These are phyloP conservation scores for Fusarium stilboides DNA, from an alignment of 2,329 filamentous ascomycete species.

Conservation along the genomic window DNA sequence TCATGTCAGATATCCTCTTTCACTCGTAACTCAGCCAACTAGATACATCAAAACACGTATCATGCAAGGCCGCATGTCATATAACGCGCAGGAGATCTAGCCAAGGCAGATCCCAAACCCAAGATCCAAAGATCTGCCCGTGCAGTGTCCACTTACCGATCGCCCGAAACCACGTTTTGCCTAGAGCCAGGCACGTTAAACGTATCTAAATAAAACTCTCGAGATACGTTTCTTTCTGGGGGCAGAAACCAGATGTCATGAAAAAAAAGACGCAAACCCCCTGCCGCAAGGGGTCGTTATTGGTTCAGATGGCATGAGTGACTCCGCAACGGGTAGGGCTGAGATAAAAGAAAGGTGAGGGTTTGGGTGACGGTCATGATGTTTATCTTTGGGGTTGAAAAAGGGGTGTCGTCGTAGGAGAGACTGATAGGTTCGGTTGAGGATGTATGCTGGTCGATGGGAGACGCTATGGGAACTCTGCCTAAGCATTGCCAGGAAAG, in stretches of 20 bases:
- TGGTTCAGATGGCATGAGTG: constrained; percentile 31
- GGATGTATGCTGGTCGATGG: background rate
- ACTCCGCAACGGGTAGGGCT: constrained; percentile 47
- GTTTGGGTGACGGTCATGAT: constrained; percentile 42
- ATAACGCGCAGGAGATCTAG: constrained; percentile 28
- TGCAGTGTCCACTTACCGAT: constrained; percentile 45
- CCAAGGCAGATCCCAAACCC: constrained; percentile 38
- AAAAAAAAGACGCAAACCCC: constrained; percentile 39
- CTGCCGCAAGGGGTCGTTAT: constrained; percentile 37
- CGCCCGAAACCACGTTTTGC: constrained; percentile 33
- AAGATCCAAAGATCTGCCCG: constrained; percentile 36
- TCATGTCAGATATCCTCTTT: constrained; percentile 1
- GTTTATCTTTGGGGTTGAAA: constrained; percentile 36
- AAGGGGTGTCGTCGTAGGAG: constrained; percentile 33
- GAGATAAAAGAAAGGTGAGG: constrained; percentile 29
- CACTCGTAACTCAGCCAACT: constrained; percentile 14
- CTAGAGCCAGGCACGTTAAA: constrained; percentile 9
- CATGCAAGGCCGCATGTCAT: constrained; percentile 28
- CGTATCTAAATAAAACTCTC: constrained; percentile 15
- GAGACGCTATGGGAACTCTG: background rate
- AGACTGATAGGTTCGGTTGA: constrained; percentile 8
- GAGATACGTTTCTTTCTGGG: constrained; percentile 15
- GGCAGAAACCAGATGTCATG: constrained; percentile 8
- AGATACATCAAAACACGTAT: background rate
- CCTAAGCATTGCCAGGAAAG: too few relatives aligned